These are phyloP conservation scores for Gryganskiella cystojenkinii DNA, from an alignment of 192 early-diverging fungal species.

Conservation along the genomic window DNA sequence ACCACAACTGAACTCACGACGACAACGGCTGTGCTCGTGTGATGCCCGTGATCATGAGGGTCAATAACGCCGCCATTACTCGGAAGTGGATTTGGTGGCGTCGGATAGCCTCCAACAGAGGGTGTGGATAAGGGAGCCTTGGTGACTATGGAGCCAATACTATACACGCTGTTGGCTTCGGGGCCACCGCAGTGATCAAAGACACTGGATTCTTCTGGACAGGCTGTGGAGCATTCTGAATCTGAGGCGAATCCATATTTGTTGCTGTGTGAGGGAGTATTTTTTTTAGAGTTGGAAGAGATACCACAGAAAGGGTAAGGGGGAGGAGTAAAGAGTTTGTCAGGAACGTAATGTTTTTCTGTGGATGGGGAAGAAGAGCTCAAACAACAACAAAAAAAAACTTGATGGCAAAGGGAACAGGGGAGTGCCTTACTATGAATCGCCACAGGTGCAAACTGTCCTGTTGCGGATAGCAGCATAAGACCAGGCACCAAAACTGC, in stretches of 20 bases:
- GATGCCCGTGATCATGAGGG: background rate
- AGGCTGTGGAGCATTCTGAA: constrained; percentile 27
- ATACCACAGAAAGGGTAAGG: background rate
- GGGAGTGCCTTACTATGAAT: constrained; percentile 35
- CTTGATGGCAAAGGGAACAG: too few species aligned
- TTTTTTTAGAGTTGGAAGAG: too few species aligned
- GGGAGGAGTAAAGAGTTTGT: background rate
- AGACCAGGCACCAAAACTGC: constrained; percentile 41
- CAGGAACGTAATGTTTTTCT: too few species aligned
- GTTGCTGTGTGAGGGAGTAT: too few species aligned
- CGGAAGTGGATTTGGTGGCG: background rate
- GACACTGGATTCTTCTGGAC: constrained; percentile 24
- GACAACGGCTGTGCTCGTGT: background rate
- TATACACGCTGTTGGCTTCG: constrained; percentile 31
- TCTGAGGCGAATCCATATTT: constrained; percentile 36
- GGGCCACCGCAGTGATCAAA: constrained; percentile 48
- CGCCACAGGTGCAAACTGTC: constrained; percentile 47
- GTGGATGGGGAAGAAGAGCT: too few species aligned
- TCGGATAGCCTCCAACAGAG: constrained; percentile 1
- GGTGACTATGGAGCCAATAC: constrained; percentile 4
- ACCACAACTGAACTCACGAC: background rate
- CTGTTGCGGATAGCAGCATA: constrained; percentile 43
- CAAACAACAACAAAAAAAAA: too few species aligned
- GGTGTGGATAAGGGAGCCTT: constrained; percentile 23
- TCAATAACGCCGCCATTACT: background rate